Base-by-base conservation (phyloP, 176 grass and related monocot genomes). In the Cenchrus americanus region DNA sequence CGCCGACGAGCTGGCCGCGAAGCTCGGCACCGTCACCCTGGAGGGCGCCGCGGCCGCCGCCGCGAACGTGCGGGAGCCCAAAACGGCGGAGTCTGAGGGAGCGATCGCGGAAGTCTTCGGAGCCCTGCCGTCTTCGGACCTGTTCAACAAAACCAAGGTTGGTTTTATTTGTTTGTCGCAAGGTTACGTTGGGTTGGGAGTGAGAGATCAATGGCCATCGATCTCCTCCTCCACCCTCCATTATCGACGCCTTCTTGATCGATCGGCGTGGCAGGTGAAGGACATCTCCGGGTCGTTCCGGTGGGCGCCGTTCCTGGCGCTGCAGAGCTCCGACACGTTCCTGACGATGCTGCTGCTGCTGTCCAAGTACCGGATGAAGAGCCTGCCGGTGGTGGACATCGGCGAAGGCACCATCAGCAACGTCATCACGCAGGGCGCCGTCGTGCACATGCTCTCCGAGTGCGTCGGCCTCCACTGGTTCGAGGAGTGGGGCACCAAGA, bases 301-400 rank as follows among this genome's bases (percentile, higher is more conserved):
- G 75, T 99, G 96, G 96, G 96, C 93, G 57, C 96, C 91, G 42
- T 94, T 96, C 89, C 93, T 99, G 82, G 91, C 96, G 17, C 78
- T 96, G 89, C 93, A 96, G 82, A 99, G 81, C 41, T 96, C 96
- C n/a, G 96, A 96, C 88, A 94, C 96, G 0, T 96, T 99, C 87
- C 87, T 99, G 10, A 99, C 93, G 1, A 96, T 96, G 96, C 79
- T 99, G 68, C 73, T 99, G 59, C 86, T 99, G 68, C 86, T 99
- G 66, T 99, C 96, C 12, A 96, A 99, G 78, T 96, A 99, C 77
- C 86, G 96, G 79, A 90, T 99, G 93, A 99, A 99, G 86, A 99
- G 93, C 83, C 93, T 99, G 43, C 96, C 96, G 5, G 93, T 99
- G 14, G 96, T 99, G 27, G 89, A 99, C 92, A 88, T 96, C 66